These are phyloP conservation scores for Barnettozyma siamensis DNA, from an alignment of 805 yeast genomes.

Conservation along the genomic window DNA sequence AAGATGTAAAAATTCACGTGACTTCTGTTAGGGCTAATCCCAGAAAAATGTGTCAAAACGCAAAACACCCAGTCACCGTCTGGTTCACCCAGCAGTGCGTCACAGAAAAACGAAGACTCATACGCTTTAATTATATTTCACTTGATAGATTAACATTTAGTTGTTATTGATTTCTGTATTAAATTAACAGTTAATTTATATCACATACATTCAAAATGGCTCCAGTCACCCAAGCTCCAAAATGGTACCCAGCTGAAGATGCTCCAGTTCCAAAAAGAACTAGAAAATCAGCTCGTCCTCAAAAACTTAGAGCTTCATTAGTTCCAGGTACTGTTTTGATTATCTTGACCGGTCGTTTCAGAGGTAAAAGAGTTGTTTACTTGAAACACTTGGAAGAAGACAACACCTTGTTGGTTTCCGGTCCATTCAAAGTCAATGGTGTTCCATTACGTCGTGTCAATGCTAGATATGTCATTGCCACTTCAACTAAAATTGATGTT, in stretches of 20 bases:
- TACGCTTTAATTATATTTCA: neutral
- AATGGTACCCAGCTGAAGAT: conserved; percentile 93
- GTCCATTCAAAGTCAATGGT: conserved; percentile 99
- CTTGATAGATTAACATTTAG: neutral
- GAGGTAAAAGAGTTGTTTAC: conserved; percentile 99
- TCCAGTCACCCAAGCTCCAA: conserved; percentile 52
- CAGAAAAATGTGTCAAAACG: neutral
- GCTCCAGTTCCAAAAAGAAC: conserved; percentile 81
- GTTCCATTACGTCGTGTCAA: conserved; percentile 99
- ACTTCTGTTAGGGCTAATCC: neutral
- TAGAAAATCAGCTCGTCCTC: conserved; percentile 90
- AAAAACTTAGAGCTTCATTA: conserved; percentile 90
- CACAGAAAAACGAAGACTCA: neutral
- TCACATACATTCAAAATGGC: conserved; percentile 14
- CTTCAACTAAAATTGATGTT: conserved; percentile 87
- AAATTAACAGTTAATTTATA: conserved; percentile 2
- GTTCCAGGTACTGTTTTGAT: conserved; percentile 98
- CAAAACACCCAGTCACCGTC: conserved; percentile 4
- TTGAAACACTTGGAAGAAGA: conserved; percentile 88
- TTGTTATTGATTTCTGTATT: neutral
- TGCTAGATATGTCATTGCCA: conserved; percentile 97
- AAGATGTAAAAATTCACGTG: conserved; percentile 3
- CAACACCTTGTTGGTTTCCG: conserved; percentile 94
- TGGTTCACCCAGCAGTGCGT: conserved; percentile 1
- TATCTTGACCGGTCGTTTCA: conserved; percentile 98